These are phyloP conservation scores for Apiospora hydei DNA, from an alignment of 2,329 filamentous ascomycete genomes.

Conservation along the genomic window DNA sequence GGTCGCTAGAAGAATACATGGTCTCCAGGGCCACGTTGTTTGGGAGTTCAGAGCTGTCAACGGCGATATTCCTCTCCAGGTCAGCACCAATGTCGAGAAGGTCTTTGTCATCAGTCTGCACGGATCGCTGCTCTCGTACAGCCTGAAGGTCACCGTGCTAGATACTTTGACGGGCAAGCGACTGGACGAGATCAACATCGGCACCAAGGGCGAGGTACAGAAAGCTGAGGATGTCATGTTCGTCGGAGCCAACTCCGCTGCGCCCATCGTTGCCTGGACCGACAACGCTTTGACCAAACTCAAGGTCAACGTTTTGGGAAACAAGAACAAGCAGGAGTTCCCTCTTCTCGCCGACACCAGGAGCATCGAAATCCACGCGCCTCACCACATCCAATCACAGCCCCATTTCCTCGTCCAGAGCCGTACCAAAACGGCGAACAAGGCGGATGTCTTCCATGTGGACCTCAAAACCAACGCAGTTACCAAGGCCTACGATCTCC, in stretches of 20 bases:
- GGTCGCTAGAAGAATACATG: conserved; percentile 75
- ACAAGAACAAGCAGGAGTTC: conserved; percentile 63
- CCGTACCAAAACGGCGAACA: conserved; percentile 72
- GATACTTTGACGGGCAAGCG: conserved; percentile 77
- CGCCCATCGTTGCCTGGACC: conserved; percentile 79
- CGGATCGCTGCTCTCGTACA: conserved; percentile 72
- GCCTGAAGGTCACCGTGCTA: conserved; percentile 76
- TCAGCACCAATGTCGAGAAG: conserved; percentile 72
- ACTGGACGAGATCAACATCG: conserved; percentile 73
- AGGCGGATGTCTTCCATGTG: conserved; percentile 87
- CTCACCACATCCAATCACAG: conserved; percentile 72
- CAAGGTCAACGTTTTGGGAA: conserved; percentile 74
- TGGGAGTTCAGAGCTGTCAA: conserved; percentile 80
- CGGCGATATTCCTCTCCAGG: conserved; percentile 76
- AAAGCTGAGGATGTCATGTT: conserved; percentile 71
- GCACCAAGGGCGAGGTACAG: conserved; percentile 76
- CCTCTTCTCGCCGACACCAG: conserved; percentile 55
- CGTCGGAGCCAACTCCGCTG: conserved; percentile 77
- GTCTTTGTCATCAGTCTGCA: conserved; percentile 82
- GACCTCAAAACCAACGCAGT: conserved; percentile 73
- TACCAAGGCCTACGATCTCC: conserved; percentile 81
- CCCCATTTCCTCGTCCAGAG: conserved; percentile 89
- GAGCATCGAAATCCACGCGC: conserved; percentile 73
- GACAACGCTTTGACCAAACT: conserved; percentile 68
- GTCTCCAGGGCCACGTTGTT: conserved; percentile 72